Evolutionary conservation across 495 filamentous ascomycete genomes (phyloP).

Genomic region (Podospora pseudopauciseta): DNA sequence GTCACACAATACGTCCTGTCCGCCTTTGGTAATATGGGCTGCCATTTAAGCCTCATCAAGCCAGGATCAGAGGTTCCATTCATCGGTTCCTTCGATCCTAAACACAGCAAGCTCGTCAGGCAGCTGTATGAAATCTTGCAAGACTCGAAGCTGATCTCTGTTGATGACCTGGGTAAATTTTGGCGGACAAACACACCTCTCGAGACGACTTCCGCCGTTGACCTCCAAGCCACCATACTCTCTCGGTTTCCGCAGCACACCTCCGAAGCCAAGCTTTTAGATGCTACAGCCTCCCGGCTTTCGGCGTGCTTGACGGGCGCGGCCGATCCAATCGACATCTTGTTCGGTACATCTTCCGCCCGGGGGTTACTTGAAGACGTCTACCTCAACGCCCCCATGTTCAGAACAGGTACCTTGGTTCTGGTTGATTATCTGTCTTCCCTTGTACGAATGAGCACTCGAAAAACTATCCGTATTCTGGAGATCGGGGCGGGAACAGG

Average conservation of each 20-base stretch:
- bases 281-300: slow-evolving; percentile 14
- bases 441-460: background rate
- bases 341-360: slow-evolving; percentile 12
- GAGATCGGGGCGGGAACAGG: slow-evolving; percentile 55
- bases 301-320: slow-evolving; percentile 18
- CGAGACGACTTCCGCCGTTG: background rate
- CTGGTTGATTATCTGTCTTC: slow-evolving; percentile 1
- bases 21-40: slow-evolving; percentile 38
- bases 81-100: slow-evolving; percentile 17
- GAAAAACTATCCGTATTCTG: slow-evolving; percentile 27
- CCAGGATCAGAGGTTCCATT: slow-evolving; percentile 24
- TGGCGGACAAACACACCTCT: background rate
- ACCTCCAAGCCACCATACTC: background rate
- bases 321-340: slow-evolving; percentile 13
- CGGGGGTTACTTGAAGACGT: slow-evolving; percentile 11
- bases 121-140: slow-evolving; percentile 35
- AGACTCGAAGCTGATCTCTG: slow-evolving; percentile 13
- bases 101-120: slow-evolving; percentile 29
- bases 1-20: slow-evolving; percentile 41
- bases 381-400: slow-evolving; percentile 18
- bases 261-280: slow-evolving; percentile 9
- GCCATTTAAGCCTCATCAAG: slow-evolving; percentile 17
- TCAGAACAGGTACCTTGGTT: background rate
- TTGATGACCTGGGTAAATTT: background rate
- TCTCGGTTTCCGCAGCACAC: slow-evolving; percentile 6